These are phyloP conservation scores for Ceratocystis alfenasii DNA, from an alignment of 2,329 filamentous ascomycete genomes.

Conservation along the genomic window DNA sequence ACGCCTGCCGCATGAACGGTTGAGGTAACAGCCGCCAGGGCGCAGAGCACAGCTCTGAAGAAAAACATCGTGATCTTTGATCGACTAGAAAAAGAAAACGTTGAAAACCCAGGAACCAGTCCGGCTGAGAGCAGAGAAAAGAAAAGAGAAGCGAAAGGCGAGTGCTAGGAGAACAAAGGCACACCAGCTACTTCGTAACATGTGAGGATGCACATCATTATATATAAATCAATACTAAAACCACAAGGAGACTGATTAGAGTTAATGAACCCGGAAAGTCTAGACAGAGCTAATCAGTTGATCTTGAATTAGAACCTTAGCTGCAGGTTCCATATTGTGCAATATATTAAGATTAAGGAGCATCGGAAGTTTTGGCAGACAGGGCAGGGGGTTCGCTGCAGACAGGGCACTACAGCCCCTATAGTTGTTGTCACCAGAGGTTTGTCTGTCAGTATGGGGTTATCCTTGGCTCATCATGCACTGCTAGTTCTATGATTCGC, in stretches of 20 bases:
- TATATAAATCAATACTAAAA: not conserved
- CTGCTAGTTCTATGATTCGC: no score
- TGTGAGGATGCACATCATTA: no score
- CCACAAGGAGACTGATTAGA: not conserved
- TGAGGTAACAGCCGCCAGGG: conserved; percentile 23
- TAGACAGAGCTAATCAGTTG: no score
- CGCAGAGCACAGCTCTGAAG: conserved; percentile 2
- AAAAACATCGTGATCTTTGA: conserved; percentile 9
- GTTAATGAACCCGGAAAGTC: no score
- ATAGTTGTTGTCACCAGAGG: not conserved
- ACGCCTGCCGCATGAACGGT: conserved; percentile 27
- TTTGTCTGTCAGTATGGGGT: no score
- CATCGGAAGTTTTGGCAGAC: not conserved
- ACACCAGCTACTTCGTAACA: conserved; percentile 20
- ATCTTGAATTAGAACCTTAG: no score
- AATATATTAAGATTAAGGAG: not conserved
- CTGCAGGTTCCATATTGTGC: not conserved
- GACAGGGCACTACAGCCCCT: not conserved
- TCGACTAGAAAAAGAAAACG: not conserved
- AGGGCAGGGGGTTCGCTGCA: not conserved
- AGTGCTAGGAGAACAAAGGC: not conserved
- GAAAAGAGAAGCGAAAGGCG: not conserved
- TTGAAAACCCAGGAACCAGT: not conserved
- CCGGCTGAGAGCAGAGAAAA: not conserved
- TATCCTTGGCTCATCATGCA: no score